Evolutionary conservation across 2,329 filamentous ascomycete genomes (phyloP).

Genomic region (Emericellopsis cladophorae): DNA sequence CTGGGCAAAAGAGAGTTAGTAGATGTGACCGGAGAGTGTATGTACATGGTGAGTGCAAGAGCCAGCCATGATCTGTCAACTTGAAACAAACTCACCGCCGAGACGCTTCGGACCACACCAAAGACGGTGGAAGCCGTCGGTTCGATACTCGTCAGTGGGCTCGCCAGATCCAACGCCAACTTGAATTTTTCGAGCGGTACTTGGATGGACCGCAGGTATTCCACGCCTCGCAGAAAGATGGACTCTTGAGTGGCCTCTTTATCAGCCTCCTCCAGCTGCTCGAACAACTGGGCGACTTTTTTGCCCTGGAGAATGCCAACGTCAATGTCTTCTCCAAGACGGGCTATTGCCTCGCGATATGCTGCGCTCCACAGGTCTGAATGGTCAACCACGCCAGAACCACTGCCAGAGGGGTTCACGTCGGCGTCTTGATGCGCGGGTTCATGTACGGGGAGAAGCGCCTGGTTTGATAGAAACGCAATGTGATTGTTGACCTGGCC

Average conservation of each 20-base stretch:
- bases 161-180: conserved; percentile 6
- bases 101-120: conserved; percentile 12
- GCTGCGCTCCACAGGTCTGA: conserved; percentile 14
- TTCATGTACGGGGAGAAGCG: no score
- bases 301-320: conserved; percentile 11
- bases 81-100: conserved; percentile 10
- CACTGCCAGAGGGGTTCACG: no score
- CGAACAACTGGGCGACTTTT: conserved; percentile 11
- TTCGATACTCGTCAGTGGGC: conserved; percentile 9
- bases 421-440: no score
- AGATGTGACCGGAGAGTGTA: no score
- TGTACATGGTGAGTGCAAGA: no score
- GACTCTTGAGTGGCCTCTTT: conserved; percentile 9
- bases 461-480: no score
- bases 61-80: background rate
- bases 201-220: conserved; percentile 4
- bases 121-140: conserved; percentile 10
- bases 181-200: conserved; percentile 7
- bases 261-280: conserved; percentile 10
- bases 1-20: conserved; percentile 2
- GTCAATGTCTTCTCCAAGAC: conserved; percentile 11
- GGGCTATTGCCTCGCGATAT: conserved; percentile 13
- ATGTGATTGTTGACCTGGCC: no score
- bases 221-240: conserved; percentile 6
- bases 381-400: background rate